Evolutionary conservation across 176 grass and related monocot species (phyloP).

Genomic region (Avena eriantha): DNA sequence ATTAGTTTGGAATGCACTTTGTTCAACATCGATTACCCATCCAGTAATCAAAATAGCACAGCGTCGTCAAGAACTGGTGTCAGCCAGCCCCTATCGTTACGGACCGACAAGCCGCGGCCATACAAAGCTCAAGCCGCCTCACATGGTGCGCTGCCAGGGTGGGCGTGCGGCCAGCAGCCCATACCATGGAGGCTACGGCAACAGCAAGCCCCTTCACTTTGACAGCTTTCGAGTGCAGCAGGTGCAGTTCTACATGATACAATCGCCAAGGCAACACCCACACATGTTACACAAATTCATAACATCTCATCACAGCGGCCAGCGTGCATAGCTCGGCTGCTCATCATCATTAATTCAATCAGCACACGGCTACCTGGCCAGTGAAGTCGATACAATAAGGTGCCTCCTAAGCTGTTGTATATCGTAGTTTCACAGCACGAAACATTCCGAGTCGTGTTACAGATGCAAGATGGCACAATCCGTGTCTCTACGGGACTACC

Average conservation of each 20-base stretch:
- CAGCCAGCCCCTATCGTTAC: too few species aligned
- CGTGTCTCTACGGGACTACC: constrained; percentile 35
- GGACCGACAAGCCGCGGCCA: too few species aligned
- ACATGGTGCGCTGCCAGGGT: too few species aligned
- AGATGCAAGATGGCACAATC: constrained; percentile 10
- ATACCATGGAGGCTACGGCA: not conserved
- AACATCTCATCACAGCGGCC: not conserved
- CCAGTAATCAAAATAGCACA: too few species aligned
- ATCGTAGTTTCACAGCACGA: constrained; percentile 41
- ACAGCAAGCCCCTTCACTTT: not conserved
- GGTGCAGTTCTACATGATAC: not conserved
- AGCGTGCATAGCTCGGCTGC: constrained; percentile 18
- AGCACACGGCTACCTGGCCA: constrained; percentile 9
- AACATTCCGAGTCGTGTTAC: constrained; percentile 26
- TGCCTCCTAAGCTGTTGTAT: constrained; percentile 22
- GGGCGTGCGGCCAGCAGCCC: too few species aligned
- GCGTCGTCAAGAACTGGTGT: too few species aligned
- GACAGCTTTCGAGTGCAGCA: not conserved
- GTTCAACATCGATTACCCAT: not conserved
- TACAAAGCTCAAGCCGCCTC: too few species aligned
- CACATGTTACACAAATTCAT: not conserved
- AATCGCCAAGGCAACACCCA: not conserved
- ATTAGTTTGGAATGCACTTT: not conserved
- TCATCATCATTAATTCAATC: constrained; percentile 16
- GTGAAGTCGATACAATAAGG: constrained; percentile 13